Evolutionary conservation across 805 yeast species (phyloP).

Genomic region (Lipomyces chichibuensis): DNA sequence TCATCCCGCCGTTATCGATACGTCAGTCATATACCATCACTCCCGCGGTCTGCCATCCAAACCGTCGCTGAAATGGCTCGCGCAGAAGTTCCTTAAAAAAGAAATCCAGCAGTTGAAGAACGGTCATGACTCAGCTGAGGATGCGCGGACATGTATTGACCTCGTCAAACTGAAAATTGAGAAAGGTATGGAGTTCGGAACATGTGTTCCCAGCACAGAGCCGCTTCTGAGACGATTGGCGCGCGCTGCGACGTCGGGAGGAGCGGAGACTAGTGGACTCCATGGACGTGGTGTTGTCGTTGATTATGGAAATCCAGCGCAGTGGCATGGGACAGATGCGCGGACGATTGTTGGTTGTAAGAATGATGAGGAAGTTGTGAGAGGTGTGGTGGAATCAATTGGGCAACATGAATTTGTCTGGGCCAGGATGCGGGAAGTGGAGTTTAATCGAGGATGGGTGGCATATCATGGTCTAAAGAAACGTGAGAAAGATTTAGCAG

Average conservation of each 20-base stretch:
- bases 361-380: constrained; percentile 64
- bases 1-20: constrained; percentile 79
- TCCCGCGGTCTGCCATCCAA: constrained; percentile 80
- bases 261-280: constrained; percentile 18
- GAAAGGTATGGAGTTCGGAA: constrained; percentile 71
- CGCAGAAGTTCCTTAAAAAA: constrained; percentile 56
- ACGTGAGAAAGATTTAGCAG: constrained; percentile 25
- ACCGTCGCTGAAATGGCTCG: constrained; percentile 76
- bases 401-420: constrained; percentile 55
- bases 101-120: constrained; percentile 59
- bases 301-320: constrained; percentile 44
- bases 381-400: constrained; percentile 46
- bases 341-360: constrained; percentile 51
- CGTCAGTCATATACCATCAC: constrained; percentile 72
- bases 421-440: constrained; percentile 63
- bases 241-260: constrained; percentile 15
- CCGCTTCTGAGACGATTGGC: constrained; percentile 32
- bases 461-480: constrained; percentile 10
- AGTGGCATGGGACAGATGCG: constrained; percentile 43
- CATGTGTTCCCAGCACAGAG: constrained; percentile 40
- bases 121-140: constrained; percentile 89
- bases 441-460: constrained; percentile 48
- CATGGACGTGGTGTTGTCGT: constrained; percentile 42
- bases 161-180: constrained; percentile 68
- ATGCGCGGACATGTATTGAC: constrained; percentile 77